Percentiles rank a stretch among this genome's conserved stretches.
Conservation (phyloP, 345 rosid genomes). For the Mangifera indica region DNA sequence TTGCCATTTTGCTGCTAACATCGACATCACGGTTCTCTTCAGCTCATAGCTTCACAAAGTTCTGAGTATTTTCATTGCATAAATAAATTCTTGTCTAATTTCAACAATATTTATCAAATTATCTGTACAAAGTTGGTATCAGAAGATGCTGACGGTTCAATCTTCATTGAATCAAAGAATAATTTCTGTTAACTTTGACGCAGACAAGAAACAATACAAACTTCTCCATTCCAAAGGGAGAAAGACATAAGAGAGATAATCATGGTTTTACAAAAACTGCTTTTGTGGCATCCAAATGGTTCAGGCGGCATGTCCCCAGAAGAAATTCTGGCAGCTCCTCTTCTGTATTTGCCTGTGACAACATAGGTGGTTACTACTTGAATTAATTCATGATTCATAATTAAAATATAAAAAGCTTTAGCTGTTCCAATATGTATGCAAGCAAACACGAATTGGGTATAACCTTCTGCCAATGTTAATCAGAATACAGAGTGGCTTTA, state of each 20-base stretch:
- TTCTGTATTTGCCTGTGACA: conserved; percentile 67
- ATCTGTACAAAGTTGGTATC: conserved; percentile 29
- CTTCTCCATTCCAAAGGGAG: not conserved
- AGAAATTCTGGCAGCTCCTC: conserved; percentile 95
- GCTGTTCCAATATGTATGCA: too few relatives aligned
- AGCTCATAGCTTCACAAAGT: not conserved
- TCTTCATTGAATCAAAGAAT: conserved; percentile 38
- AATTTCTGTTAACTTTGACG: not conserved
- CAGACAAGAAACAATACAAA: not conserved
- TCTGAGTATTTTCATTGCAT: not conserved
- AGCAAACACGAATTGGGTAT: too few relatives aligned
- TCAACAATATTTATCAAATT: conserved; percentile 2
- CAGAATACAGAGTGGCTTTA: conserved; percentile 23
- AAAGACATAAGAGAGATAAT: not conserved
- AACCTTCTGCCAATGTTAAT: not conserved
- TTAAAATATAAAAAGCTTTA: too few relatives aligned
- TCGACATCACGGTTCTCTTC: not conserved
- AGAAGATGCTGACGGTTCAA: conserved; percentile 10
- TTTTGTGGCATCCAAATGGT: conserved; percentile 76
- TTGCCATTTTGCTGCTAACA: not conserved
- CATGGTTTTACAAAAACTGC: conserved; percentile 49
- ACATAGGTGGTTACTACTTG: not conserved
- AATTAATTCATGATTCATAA: too few relatives aligned
- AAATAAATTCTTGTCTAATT: not conserved
- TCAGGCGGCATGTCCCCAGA: conserved; percentile 84